phyloP scores from a whole-genome alignment of 371 early-diverging fungal species.

The Nematocida parisii region DNA sequence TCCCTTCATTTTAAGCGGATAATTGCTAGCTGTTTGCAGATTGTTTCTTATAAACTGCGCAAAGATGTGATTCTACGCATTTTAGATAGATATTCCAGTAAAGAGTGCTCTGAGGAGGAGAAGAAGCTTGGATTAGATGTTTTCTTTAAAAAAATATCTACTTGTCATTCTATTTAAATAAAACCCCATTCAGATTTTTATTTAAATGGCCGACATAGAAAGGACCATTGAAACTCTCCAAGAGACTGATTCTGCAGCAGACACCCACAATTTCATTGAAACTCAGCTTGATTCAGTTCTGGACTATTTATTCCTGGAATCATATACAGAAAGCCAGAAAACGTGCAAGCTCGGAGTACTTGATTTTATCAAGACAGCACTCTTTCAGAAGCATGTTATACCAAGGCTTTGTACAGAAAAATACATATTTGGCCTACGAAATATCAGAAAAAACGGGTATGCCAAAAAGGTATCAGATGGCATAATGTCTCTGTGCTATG shows the following conservation, averaged over 20 bases:
- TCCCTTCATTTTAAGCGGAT: conserved; percentile 19
- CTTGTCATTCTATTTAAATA: not conserved
- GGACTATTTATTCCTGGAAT: conserved; percentile 18
- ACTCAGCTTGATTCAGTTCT: conserved; percentile 15
- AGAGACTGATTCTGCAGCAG: conserved; percentile 32
- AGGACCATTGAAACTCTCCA: conserved; percentile 27
- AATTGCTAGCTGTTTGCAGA: not conserved
- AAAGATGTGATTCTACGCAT: conserved; percentile 3
- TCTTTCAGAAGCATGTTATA: conserved; percentile 13
- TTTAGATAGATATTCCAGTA: not conserved
- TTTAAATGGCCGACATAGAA: conserved; percentile 47
- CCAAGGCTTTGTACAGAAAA: conserved; percentile 47
- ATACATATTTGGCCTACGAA: conserved; percentile 40
- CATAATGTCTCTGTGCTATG: conserved; percentile 21
- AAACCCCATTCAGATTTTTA: conserved; percentile 26
- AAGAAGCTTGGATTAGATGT: conserved; percentile 26
- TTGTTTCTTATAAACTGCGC: not conserved
- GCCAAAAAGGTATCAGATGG: conserved; percentile 38
- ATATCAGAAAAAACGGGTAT: conserved; percentile 5
- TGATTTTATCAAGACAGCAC: conserved; percentile 25
- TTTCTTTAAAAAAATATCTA: not conserved
- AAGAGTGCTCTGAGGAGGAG: conserved; percentile 16
- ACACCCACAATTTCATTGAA: conserved; percentile 5
- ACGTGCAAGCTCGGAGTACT: conserved; percentile 16
- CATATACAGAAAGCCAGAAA: conserved; percentile 32